Base-by-base conservation (phyloP, 495 filamentous ascomycete species). In the Amphirosellinia nigrospora region DNA sequence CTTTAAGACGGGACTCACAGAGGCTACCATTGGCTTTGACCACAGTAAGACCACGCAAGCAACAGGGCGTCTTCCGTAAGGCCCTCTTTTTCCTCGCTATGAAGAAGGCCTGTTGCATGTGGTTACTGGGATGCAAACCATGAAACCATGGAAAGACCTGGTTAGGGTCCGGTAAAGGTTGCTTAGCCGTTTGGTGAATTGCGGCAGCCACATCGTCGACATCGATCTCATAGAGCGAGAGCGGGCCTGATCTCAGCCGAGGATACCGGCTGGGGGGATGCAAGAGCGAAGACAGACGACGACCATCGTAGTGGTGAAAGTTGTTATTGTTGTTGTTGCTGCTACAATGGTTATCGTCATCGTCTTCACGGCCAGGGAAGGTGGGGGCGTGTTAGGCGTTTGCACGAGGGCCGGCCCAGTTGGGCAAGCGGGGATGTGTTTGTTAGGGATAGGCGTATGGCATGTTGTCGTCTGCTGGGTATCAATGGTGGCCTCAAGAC, bases 71-170 rank as follows among this genome's bases (percentile, higher is more conserved):
- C 73, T 88, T 89, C 60, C 92, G 86, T 68, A 91, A 82, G 1
- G 89, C 82, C 61, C 90, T 91, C 70, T 89, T 90, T 70, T 89
- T 90, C 58, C 93, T 89, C 21, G 91, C 88, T 66, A 89, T 88
- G 80, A 99, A 98, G 82, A 97, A 98, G 19, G 90, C 89, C 67
- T 94, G 84, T 76, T 99, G 96, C 64, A 97, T 85, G 52, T 93
- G 89, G 74, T 98, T 99, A 64, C 89, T 87, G 4, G 91, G 89
- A 73, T 98, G 95, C n/a, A 98, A 81, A 26, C 96, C 96, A 82
- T 99, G 96, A 10, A 97, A 85, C 96, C 96, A 99, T n/a, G 96
- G 96, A 74, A 98, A 99, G 72, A 97, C 90, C 70, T 88, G 86
- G 11, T 88, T 84, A 1, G 96, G 90, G 69, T 97, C 92, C 10